Base-by-base conservation (phyloP, 192 early-diverging fungal species). In the Chytriomyces confervae region DNA sequence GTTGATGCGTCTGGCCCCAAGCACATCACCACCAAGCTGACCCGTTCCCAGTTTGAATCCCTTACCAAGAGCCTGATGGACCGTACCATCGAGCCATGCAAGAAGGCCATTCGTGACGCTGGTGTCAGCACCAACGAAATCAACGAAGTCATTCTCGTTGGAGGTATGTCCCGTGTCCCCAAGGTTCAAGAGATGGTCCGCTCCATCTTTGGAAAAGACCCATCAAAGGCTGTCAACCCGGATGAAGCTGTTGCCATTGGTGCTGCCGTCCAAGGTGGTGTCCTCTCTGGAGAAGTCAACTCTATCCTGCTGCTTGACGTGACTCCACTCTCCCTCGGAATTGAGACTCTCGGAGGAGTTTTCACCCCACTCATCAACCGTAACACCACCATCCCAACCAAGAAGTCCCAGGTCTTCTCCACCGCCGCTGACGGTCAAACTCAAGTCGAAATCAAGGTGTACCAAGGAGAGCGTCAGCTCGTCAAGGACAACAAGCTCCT, bases 331-430 rank as follows among this genome's bases (percentile, higher is more conserved):
- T 97, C 97, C 18, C 92, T 99, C 66, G 97, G 97, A 84, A 98
- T 99, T 80, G 97, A 98, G 82, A 99, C 97, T 61, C 89, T 97
- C 45, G 97, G 97, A 77, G 97, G 97, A 76, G 96, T 99, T 69
- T 98, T 99, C 82, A 95, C 97, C 64, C 92, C 95, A 64, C 88
- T 99, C 49, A 99, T 99, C 86, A 95, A 91, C 86, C 90, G 96
- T 75, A 99, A 99, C 89, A 98, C 97, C 71, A 98, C 96, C 36
- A 97, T 99, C 76, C 97, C 97, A 36, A 99, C 97, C 85, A 99
- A 99, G 89, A 99, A 99, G 88, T 92, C 92, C n/a, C 97, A 99
- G 85, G 91, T 95, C 75, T 99, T 99, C 90, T 98, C 97, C 78
- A 99, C 97, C 50, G 96, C 97, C 9, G 95, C 95, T 49, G 97